Base-by-base conservation (phyloP, 768 basidiomycete genomes). In the Serendipita sp. region DNA sequence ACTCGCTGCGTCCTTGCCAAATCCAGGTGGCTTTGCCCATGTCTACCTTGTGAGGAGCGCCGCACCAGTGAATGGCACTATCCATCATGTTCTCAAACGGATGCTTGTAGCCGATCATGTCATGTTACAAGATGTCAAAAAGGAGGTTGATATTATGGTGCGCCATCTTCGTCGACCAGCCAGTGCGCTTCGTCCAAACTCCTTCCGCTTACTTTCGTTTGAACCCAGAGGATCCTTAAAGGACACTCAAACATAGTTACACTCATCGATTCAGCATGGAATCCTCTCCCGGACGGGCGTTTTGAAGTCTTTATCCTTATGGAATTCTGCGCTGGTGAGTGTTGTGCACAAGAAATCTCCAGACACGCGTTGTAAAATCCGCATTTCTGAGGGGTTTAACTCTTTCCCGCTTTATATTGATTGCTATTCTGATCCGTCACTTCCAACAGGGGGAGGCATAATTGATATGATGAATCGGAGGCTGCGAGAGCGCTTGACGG, bases 391-490 rank as follows among this genome's bases (percentile, higher is more conserved):
- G 13, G 3, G 41, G 41, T 7, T 13, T 13, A 7, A 41, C 1
- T 41, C 13, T 41, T 5, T 13, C 41, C 41, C 24, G 24, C 24
- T 24, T 41, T 7, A 41, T 41, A 41, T 41, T 41, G 41, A 41
- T 41, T 24, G 1, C 24, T 24, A 24, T 24, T 24, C 24, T 24
- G 41, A 41, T 41, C 41, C 41, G 13, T 41, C 41, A 13, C 13
- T 7, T 41, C 41, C 13, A 63, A 13, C 68, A 92, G 93, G 93
- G 56, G 96, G 96, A 45, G 96, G 96, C 41, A 97, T 99, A 68
- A 98, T 99, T 75, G 96, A 99, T 76, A 93, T 98, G 87, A 93
- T 99, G 90, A 99, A 99, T 75, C 85, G 93, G 69, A 84, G 96
- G 63, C 80, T 99, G 53, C 83, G 94, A 64, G 93, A 98, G 75